Base-by-base conservation (phyloP, 164 flowering plant genomes). In the Umbellularia californica region DNA sequence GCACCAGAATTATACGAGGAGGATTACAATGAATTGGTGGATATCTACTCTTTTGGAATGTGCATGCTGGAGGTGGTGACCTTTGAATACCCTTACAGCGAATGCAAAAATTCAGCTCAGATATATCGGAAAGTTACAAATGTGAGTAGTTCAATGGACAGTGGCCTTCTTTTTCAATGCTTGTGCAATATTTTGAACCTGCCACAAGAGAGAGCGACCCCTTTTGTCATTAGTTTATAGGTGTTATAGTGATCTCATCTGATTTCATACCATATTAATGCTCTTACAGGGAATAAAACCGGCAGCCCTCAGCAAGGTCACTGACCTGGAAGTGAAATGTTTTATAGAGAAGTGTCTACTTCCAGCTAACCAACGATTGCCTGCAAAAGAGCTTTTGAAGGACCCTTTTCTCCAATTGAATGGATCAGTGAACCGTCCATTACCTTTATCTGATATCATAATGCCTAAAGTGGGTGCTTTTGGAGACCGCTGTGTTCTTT, bases 31-130 rank as follows among this genome's bases (percentile, higher is more conserved):
- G 91, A 90, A 68, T 76, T 87, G 77, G 93, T 81, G 35, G 93
- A 90, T 74, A 85, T 90, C 72, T 90, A 90, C 78, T 85, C 93
- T 24, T 90, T 90, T 77, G 93, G 93, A 41, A 87, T 90, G 91
- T 90, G 93, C 87, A 75, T 90, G 79, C 81, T 90, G 68, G 93
- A 89, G 81, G 83, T 89, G 91, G 85, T 89, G n/a, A 89, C 91
- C 24, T 78, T 78, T 68, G 91, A 89, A 69, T 89, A 88, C 80
- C 93, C 93, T 66, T 89, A 89, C 75, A 79, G 82, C 64, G 93
- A 89, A 79, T 90, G 93, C 63, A 79, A 47, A 70, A 88, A 88
- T 70, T 81, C 90, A 0, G 90, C 90, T 77, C 93, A 90, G 75
- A 90, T 90, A 66, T 90, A 80, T 72, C 86, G 81, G 84, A 90